Base-by-base conservation (phyloP, 2,329 filamentous ascomycete species). In the Nannizziopsis arthrosporioides region DNA sequence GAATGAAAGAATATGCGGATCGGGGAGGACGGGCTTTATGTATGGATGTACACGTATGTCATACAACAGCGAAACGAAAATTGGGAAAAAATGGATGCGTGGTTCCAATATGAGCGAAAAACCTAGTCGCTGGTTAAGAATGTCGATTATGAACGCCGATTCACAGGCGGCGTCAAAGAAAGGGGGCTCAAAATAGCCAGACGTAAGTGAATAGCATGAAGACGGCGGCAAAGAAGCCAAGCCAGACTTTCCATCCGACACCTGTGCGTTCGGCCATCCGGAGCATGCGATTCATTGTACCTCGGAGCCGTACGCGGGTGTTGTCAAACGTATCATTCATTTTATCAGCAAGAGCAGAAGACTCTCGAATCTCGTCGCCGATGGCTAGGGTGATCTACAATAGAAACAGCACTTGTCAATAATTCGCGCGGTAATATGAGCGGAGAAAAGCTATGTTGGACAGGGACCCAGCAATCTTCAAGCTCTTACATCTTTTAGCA, bases 251-350 rank as follows among this genome's bases (percentile, higher is more conserved):
- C 92, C 92, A 98, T 60, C 88, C 83, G 8, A 98, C 82, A n/a
- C 92, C 92, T 1, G 89, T 94, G 59, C 81, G 76, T 70, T 96
- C 79, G 3, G 92, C 92, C 92, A 98, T 98, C 47, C 90, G 64
- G 55, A 96, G 69, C 92, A 98, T 98, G 51, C 89, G 76, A 63
- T 87, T 94, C 92, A 98, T 96, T 14, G 93, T 96, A 47, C 90
- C 88, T 39, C 82, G 78, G 53, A 98, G 72, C 54, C 85, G 78
- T 45, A 88, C 69, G 31, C 89, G 74, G 46, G 90, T 93, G 58
- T 78, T 80, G 63, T 96, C 90, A 63, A 96, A 98, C 4, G 80
- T 78, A 61, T 94, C 86, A 66, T 96, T 96, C 82, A 98, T 94
- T 68, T 88, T 90, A 59, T 95, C 87, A 1, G 88, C 85, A 3